A percentile compares a stretch with the other conserved stretches of the same genome.
Evolutionary conservation across 345 rosid genomes (phyloP).

Genomic region (Excoecaria cochinchinensis): DNA sequence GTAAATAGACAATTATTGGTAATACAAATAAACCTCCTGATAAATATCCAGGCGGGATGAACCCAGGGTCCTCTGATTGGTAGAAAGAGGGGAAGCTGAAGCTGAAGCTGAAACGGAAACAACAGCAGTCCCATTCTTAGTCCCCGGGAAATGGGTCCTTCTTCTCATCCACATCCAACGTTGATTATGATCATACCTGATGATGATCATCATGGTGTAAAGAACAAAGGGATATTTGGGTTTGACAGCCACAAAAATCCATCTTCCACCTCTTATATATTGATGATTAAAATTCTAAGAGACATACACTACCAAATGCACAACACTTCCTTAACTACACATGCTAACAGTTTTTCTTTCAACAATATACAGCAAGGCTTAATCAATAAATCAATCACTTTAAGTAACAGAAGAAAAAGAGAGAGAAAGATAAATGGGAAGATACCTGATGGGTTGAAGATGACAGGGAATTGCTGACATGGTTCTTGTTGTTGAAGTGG

Average conservation of each 20-base stretch:
- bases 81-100: slow-evolving; percentile 67
- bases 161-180: slow-evolving; percentile 35
- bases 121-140: slow-evolving; percentile 32
- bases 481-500: neutral
- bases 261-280: slow-evolving; percentile 4
- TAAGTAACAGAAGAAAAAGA: neutral
- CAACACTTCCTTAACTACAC: neutral
- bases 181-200: slow-evolving; percentile 73
- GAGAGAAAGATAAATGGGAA: neutral
- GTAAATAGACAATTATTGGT: slow-evolving; percentile 10
- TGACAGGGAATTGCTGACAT: neutral
- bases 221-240: slow-evolving; percentile 52
- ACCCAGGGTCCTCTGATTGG: slow-evolving; percentile 58
- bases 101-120: slow-evolving; percentile 42
- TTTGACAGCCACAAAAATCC: slow-evolving; percentile 19
- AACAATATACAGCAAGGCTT: neutral
- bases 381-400: neutral
- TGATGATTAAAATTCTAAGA: neutral
- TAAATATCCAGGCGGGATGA: slow-evolving; percentile 52
- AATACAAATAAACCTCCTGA: slow-evolving; percentile 73
- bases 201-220: slow-evolving; percentile 49
- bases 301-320: neutral
- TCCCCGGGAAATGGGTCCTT: slow-evolving; percentile 41
- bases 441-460: slow-evolving; percentile 9
- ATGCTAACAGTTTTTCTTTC: neutral